Percentiles rank a stretch among this genome's conserved stretches.
These are phyloP conservation scores for Dalbergia cochinchinensis DNA, from an alignment of 306 rosid species.

Conservation along the genomic window DNA sequence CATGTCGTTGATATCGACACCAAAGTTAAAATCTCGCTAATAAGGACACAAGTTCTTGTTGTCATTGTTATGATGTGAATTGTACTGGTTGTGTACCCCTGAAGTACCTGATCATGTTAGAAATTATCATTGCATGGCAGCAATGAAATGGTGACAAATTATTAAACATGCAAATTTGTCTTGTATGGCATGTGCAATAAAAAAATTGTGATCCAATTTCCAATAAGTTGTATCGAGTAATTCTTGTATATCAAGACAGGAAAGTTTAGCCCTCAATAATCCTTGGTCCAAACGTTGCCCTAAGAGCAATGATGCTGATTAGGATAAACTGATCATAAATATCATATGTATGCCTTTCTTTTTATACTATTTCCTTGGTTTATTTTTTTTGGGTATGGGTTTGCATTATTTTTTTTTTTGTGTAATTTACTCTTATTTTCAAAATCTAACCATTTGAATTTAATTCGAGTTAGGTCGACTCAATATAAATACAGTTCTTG, in stretches of 20 bases:
- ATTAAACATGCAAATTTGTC: not conserved
- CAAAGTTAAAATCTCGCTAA: slow-evolving; percentile 1
- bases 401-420: too few relatives aligned
- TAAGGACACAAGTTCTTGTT: slow-evolving; percentile 1
- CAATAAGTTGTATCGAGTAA: not conserved
- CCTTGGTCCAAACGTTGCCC: not conserved
- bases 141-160: not conserved
- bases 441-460: too few relatives aligned
- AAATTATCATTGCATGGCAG: slow-evolving; percentile 13
- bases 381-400: too few relatives aligned
- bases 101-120: not conserved
- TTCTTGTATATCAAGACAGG: not conserved
- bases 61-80: not conserved
- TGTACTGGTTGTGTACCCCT: not conserved
- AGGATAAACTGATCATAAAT: not conserved
- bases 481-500: too few relatives aligned
- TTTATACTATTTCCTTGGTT: too few relatives aligned
- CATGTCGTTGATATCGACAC: slow-evolving; percentile 31
- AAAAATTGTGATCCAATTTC: not conserved
- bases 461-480: too few relatives aligned
- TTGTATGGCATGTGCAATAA: not conserved
- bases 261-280: not conserved
- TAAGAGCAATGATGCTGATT: not conserved
- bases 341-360: not conserved
- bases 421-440: too few relatives aligned